Conservation (phyloP, 129 eudicot genomes). For the Apium graveolens region DNA sequence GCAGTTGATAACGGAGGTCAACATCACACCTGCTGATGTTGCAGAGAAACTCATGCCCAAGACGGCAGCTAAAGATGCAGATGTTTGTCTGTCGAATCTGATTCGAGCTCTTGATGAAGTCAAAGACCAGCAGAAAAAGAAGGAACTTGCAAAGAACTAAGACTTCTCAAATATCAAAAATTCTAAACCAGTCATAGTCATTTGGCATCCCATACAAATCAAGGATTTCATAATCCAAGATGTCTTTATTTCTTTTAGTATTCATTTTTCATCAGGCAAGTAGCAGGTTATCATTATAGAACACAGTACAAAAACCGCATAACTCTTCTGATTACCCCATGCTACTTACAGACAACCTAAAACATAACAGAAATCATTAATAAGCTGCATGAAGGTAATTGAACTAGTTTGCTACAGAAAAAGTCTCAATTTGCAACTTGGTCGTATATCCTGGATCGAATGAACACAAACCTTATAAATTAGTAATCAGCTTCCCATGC, state of each 20-base stretch:
- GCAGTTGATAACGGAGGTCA: conserved; percentile 11
- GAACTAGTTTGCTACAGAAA: too few relatives aligned
- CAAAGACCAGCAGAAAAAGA: background rate
- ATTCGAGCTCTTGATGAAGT: conserved; percentile 5
- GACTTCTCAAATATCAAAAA: too few relatives aligned
- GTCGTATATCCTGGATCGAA: too few relatives aligned
- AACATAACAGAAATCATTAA: too few relatives aligned
- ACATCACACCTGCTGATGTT: conserved; percentile 36
- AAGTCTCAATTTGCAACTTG: too few relatives aligned
- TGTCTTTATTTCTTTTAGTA: background rate
- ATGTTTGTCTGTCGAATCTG: background rate
- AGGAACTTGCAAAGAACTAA: background rate
- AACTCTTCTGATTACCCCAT: too few relatives aligned
- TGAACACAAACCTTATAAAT: background rate
- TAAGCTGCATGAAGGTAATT: too few relatives aligned
- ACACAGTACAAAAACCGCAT: too few relatives aligned
- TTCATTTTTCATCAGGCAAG: conserved; percentile 20
- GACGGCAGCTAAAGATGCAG: conserved; percentile 15
- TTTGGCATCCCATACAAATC: background rate
- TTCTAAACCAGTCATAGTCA: background rate
- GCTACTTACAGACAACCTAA: too few relatives aligned
- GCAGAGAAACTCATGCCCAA: conserved; percentile 36
- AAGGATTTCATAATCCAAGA: background rate
- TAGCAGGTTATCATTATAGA: conserved; percentile 25
- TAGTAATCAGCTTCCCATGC: too few relatives aligned